Percentiles rank a stretch among this genome's conserved stretches.
These are phyloP conservation scores for Colletotrichum tropicale DNA, from an alignment of 2,329 filamentous ascomycete genomes.

Conservation along the genomic window DNA sequence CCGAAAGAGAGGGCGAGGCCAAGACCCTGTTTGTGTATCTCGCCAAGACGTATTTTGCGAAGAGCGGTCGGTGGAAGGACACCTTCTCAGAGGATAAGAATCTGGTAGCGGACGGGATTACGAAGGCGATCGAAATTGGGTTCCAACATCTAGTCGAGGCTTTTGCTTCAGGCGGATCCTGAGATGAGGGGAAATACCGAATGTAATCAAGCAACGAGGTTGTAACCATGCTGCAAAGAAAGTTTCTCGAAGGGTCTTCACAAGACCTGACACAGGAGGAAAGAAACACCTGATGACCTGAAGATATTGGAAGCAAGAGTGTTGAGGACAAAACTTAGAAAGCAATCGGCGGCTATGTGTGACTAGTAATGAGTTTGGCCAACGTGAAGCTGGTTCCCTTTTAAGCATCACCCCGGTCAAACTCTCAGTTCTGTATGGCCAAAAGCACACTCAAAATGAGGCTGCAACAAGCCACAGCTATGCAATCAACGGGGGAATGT, in stretches of 20 bases:
- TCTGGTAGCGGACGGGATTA: conserved; percentile 24
- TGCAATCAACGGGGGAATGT: not conserved
- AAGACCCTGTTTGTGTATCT: conserved; percentile 15
- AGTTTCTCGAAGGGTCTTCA: accelerated
- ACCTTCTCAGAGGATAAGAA: conserved; percentile 22
- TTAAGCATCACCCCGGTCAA: not conserved
- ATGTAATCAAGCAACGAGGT: not conserved
- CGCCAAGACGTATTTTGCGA: conserved; percentile 23
- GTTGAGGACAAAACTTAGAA: not conserved
- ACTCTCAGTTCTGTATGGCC: not conserved
- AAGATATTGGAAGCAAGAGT: not conserved
- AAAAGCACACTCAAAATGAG: no score
- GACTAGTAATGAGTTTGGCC: not conserved
- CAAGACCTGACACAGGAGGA: not conserved
- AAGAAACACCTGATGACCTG: not conserved
- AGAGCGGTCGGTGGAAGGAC: conserved; percentile 24
- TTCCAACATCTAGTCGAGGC: conserved; percentile 24
- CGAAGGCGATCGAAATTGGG: conserved; percentile 23
- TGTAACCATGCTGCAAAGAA: not conserved
- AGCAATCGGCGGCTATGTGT: not conserved
- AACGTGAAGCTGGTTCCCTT: not conserved
- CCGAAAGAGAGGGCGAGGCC: conserved; percentile 15
- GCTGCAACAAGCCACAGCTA: not conserved
- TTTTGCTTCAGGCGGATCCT: not conserved
- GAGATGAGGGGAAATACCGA: not conserved